phyloP scores from a whole-genome alignment of 805 yeast genomes.

The Zygosaccharomyces siamensis region DNA sequence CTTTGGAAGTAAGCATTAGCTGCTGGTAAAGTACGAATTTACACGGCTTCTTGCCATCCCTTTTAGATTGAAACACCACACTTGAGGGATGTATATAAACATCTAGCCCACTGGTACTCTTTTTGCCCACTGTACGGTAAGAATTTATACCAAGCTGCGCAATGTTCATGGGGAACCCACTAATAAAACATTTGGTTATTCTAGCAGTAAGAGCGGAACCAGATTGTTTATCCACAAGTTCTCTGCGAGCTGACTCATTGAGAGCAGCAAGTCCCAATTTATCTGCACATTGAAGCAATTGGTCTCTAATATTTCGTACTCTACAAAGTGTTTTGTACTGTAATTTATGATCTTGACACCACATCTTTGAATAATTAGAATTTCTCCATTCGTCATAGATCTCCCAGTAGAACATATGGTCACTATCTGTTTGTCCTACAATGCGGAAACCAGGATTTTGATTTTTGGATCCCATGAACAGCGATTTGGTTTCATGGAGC shows the following conservation, averaged over 20 bases:
- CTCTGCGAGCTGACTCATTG: slow-evolving; percentile 14
- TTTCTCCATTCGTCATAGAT: slow-evolving; percentile 75
- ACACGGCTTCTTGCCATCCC: slow-evolving; percentile 61
- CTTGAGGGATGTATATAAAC: slow-evolving; percentile 87
- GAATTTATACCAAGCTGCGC: slow-evolving; percentile 29
- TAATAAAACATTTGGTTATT: slow-evolving; percentile 26
- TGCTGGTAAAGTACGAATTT: slow-evolving; percentile 75
- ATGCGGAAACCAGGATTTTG: slow-evolving; percentile 29
- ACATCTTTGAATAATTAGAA: slow-evolving; percentile 58
- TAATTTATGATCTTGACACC: slow-evolving; percentile 83
- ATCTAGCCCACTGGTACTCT: slow-evolving; percentile 54
- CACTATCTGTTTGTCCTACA: slow-evolving; percentile 54
- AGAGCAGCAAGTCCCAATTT: slow-evolving; percentile 25
- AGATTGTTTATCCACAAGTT: slow-evolving; percentile 4
- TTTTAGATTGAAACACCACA: slow-evolving; percentile 42
- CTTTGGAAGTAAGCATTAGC: slow-evolving; percentile 76
- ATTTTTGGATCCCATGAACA: slow-evolving; percentile 24
- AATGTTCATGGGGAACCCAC: slow-evolving; percentile 34
- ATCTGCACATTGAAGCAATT: slow-evolving; percentile 56
- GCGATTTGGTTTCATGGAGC: slow-evolving; percentile 70
- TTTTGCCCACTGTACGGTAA: slow-evolving; percentile 29
- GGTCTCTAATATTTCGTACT: slow-evolving; percentile 66
- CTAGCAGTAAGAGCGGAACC: slow-evolving; percentile 7
- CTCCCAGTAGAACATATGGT: slow-evolving; percentile 70
- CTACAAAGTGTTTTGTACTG: slow-evolving; percentile 70